A percentile compares a stretch with the other conserved stretches of the same genome.
These are phyloP conservation scores for Venturia oleaginea DNA, from an alignment of 2,329 filamentous ascomycete species.

Conservation along the genomic window DNA sequence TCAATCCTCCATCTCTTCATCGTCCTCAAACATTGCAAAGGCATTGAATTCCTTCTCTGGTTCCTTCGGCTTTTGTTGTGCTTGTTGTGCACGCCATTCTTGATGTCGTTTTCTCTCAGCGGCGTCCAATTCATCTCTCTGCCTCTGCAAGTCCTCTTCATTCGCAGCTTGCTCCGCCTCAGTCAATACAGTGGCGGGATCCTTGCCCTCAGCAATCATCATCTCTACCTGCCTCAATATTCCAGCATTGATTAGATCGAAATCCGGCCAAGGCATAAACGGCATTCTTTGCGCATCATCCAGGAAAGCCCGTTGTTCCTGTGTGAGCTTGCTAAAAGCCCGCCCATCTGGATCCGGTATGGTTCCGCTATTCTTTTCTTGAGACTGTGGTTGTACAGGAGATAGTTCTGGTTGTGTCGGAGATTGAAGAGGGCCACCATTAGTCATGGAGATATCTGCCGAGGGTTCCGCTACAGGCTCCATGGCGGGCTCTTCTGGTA, in stretches of 20 bases:
- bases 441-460: not conserved
- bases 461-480: not conserved
- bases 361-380: not conserved
- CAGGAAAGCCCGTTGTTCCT: slow-evolving; percentile 30
- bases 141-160: slow-evolving; percentile 27
- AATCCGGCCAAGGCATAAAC: slow-evolving; percentile 70
- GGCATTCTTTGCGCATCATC: slow-evolving; percentile 47
- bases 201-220: slow-evolving; percentile 52
- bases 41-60: not conserved
- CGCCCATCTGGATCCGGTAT: slow-evolving; percentile 20
- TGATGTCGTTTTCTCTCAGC: slow-evolving; percentile 22
- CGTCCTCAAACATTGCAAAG: not conserved
- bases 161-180: slow-evolving; percentile 35
- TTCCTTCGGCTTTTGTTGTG: not conserved
- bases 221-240: slow-evolving; percentile 54
- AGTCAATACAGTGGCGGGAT: slow-evolving; percentile 43
- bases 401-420: not conserved
- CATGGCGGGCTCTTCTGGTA: not conserved
- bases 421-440: not conserved
- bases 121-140: slow-evolving; percentile 27
- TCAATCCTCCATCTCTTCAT: slow-evolving; percentile 5
- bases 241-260: slow-evolving; percentile 60
- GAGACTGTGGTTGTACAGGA: not conserved
- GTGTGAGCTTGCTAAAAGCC: slow-evolving; percentile 22
- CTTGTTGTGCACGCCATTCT: slow-evolving; percentile 13